These are phyloP conservation scores for Argentina anserina DNA, from an alignment of 306 rosid genomes.

Conservation along the genomic window DNA sequence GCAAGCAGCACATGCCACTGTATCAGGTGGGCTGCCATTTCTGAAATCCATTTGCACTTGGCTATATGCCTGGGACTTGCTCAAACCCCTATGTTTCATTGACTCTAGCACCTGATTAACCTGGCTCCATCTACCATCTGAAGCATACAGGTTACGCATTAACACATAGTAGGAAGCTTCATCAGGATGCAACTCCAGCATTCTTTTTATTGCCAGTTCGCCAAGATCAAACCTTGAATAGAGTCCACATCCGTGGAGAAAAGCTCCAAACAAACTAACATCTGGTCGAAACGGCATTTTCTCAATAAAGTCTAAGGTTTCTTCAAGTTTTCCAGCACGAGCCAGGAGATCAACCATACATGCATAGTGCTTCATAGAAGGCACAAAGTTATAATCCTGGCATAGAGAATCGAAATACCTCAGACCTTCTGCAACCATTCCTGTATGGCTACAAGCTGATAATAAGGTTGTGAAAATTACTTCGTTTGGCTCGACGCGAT, in stretches of 20 bases:
- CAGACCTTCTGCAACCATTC: slow-evolving; percentile 71
- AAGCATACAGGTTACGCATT: slow-evolving; percentile 68
- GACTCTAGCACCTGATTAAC: slow-evolving; percentile 64
- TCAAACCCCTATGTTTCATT: slow-evolving; percentile 60
- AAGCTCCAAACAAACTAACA: slow-evolving; percentile 66
- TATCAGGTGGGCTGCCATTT: slow-evolving; percentile 13
- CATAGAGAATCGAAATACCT: slow-evolving; percentile 55
- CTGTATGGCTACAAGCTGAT: slow-evolving; percentile 77
- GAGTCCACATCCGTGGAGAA: slow-evolving; percentile 84
- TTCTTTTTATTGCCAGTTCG: slow-evolving; percentile 50
- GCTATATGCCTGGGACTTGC: slow-evolving; percentile 62
- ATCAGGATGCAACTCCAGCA: slow-evolving; percentile 63
- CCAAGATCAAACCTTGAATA: slow-evolving; percentile 74
- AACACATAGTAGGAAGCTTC: slow-evolving; percentile 73
- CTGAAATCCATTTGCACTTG: slow-evolving; percentile 48
- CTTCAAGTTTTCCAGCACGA: slow-evolving; percentile 67
- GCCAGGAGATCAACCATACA: slow-evolving; percentile 73
- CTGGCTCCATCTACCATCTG: slow-evolving; percentile 79
- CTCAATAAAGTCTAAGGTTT: slow-evolving; percentile 59
- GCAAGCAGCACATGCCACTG: slow-evolving; percentile 32
- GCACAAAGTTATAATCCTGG: slow-evolving; percentile 43
- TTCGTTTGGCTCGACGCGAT: slow-evolving; percentile 50
- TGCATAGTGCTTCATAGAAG: slow-evolving; percentile 74
- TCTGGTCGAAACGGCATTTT: slow-evolving; percentile 56
- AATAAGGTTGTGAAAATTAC: slow-evolving; percentile 55